phyloP scores from a whole-genome alignment of 1,284 basidiomycete species.

The Heterobasidion occidentale region DNA sequence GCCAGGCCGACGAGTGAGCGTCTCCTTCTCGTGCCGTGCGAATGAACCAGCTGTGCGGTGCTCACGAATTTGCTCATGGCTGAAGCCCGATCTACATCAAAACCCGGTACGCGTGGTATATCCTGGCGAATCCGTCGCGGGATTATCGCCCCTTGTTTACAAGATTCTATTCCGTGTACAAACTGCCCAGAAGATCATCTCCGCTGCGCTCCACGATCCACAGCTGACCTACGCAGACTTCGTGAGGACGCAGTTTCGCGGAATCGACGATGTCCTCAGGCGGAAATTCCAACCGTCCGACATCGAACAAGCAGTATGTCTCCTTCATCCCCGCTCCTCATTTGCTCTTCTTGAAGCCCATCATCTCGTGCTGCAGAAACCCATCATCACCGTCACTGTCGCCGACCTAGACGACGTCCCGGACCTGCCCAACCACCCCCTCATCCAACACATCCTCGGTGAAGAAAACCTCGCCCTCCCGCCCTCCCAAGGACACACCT shows the following conservation, averaged over 20 bases:
- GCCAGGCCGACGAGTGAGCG: constrained; percentile 28
- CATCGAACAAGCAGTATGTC: constrained; percentile 12
- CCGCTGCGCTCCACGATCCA: constrained; percentile 13
- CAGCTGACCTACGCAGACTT: constrained; percentile 8
- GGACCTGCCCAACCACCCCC: background rate
- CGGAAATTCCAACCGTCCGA: constrained; percentile 1
- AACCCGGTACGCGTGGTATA: constrained; percentile 54
- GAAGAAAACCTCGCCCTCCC: background rate
- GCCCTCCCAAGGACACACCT: background rate
- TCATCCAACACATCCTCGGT: constrained; percentile 4
- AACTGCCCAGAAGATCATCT: constrained; percentile 37
- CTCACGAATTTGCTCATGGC: background rate
- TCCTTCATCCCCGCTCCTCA: background rate
- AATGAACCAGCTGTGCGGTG: background rate
- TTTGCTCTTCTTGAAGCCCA: background rate
- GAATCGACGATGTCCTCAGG: constrained; percentile 10
- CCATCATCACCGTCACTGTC: constrained; percentile 5
- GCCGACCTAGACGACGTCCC: constrained; percentile 3
- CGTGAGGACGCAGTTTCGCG: constrained; percentile 1
- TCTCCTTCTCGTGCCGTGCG: background rate
- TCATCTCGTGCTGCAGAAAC: background rate
- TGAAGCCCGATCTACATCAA: constrained; percentile 52
- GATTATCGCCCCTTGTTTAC: constrained; percentile 36
- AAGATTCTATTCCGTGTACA: constrained; percentile 41
- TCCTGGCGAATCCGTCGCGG: constrained; percentile 37